A percentile compares a stretch with the other conserved stretches of the same genome.
These are phyloP conservation scores for Lentinus polychrous DNA, from an alignment of 1,284 basidiomycete genomes.

Conservation along the genomic window DNA sequence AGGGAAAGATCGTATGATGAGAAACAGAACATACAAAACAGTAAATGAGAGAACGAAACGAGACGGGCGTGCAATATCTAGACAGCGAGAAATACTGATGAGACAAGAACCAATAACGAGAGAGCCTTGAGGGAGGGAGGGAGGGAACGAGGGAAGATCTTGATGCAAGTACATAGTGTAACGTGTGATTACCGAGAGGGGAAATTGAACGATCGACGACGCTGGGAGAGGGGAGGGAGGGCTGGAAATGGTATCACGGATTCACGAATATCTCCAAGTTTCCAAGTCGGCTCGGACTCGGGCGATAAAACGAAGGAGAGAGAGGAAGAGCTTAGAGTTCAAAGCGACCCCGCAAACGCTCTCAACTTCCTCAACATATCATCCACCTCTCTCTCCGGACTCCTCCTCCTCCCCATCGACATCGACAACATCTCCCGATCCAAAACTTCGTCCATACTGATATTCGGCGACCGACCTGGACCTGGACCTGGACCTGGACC, in stretches of 20 bases:
- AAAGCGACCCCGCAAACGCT: slow-evolving; percentile 13
- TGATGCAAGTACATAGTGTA: background rate
- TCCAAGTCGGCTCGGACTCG: too few relatives aligned
- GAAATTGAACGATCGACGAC: background rate
- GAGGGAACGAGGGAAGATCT: background rate
- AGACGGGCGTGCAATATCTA: too few relatives aligned
- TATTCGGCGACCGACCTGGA: slow-evolving; percentile 12
- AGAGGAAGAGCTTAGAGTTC: background rate
- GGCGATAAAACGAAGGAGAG: too few relatives aligned
- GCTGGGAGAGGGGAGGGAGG: background rate
- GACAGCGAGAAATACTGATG: too few relatives aligned
- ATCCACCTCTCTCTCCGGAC: slow-evolving; percentile 18
- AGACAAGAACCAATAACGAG: too few relatives aligned
- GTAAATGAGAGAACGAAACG: too few relatives aligned
- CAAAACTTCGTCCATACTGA: slow-evolving; percentile 6
- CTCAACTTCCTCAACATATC: slow-evolving; percentile 20
- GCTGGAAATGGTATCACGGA: background rate
- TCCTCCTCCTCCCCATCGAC: slow-evolving; percentile 26
- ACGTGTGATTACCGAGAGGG: background rate
- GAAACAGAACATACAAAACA: too few relatives aligned
- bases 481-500: too few relatives aligned
- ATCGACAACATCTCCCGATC: slow-evolving; percentile 17
- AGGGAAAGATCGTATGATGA: too few relatives aligned
- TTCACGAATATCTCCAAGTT: background rate
- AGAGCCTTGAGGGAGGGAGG: background rate